These are phyloP conservation scores for Aspergillus pseudoterreus DNA, from an alignment of 2,329 filamentous ascomycete species.

Conservation along the genomic window DNA sequence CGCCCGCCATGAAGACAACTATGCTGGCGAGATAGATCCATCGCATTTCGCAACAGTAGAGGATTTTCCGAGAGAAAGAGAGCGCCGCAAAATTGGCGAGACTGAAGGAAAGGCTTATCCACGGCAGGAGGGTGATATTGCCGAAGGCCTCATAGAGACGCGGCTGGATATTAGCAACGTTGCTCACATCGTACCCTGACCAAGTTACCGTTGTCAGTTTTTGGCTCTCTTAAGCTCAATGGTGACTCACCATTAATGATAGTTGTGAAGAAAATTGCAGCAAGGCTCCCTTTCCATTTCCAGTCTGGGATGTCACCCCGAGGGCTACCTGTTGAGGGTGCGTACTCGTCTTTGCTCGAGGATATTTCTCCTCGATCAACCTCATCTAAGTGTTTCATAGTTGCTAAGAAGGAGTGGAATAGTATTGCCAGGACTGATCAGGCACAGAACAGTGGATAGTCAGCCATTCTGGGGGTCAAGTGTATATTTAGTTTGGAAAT, in stretches of 20 bases:
- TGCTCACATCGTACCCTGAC: slow-evolving; percentile 15
- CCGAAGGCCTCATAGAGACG: slow-evolving; percentile 13
- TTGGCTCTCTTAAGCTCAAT: not conserved
- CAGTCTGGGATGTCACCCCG: slow-evolving; percentile 3
- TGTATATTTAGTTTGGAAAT: too few species aligned
- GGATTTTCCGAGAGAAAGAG: slow-evolving; percentile 4
- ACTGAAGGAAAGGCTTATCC: slow-evolving; percentile 12
- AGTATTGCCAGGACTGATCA: too few species aligned
- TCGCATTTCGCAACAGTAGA: slow-evolving; percentile 3
- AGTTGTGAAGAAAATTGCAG: slow-evolving; percentile 8
- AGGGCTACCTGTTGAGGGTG: not conserved
- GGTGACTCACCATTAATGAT: slow-evolving; percentile 9
- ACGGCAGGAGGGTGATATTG: slow-evolving; percentile 12
- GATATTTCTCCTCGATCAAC: not conserved
- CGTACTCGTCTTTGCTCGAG: not conserved
- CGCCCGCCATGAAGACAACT: slow-evolving; percentile 1
- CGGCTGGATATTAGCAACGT: slow-evolving; percentile 15
- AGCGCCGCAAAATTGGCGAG: slow-evolving; percentile 11
- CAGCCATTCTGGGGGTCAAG: too few species aligned
- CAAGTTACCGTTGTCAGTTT: not conserved
- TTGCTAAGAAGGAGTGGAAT: too few species aligned
- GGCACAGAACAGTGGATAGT: too few species aligned
- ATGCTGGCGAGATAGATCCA: slow-evolving; percentile 1
- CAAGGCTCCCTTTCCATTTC: slow-evolving; percentile 13
- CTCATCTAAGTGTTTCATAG: too few species aligned